Evolutionary conservation across 2,329 filamentous ascomycete genomes (phyloP).

Genomic region (Ascocoryne sarcoides): DNA sequence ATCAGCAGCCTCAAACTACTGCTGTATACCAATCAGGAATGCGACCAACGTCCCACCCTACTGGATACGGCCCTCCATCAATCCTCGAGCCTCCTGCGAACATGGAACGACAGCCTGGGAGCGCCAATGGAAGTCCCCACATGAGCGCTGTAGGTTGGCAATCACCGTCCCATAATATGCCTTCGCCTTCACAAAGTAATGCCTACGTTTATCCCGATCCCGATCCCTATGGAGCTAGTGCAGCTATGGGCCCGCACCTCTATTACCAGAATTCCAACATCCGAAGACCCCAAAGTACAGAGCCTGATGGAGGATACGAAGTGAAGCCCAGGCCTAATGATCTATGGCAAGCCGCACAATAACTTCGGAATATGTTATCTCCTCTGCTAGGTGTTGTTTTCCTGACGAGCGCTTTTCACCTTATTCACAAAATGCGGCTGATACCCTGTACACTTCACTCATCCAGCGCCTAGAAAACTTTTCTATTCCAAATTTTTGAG

Average conservation of each 20-base stretch:
- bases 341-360: constrained; percentile 44
- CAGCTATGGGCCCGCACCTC: constrained; percentile 49
- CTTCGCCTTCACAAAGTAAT: constrained; percentile 55
- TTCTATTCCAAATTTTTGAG: constrained; percentile 9
- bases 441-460: constrained; percentile 25
- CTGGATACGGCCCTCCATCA: constrained; percentile 70
- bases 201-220: constrained; percentile 77
- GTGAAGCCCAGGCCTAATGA: constrained; percentile 48
- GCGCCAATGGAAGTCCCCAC: constrained; percentile 77
- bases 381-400: not conserved
- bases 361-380: constrained; percentile 12
- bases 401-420: constrained; percentile 1
- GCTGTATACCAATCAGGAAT: constrained; percentile 46
- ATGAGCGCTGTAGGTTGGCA: constrained; percentile 70
- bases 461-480: constrained; percentile 5
- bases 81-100: constrained; percentile 68
- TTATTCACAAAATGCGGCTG: constrained; percentile 15
- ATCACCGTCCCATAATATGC: constrained; percentile 60
- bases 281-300: constrained; percentile 66
- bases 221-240: constrained; percentile 63
- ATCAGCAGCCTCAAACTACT: constrained; percentile 52
- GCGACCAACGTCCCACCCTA: constrained; percentile 78
- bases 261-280: constrained; percentile 65
- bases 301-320: constrained; percentile 58
- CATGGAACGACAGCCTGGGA: constrained; percentile 63